Base-by-base conservation (phyloP, 805 yeast genomes). In the Schwanniomyces vanrijiae region DNA sequence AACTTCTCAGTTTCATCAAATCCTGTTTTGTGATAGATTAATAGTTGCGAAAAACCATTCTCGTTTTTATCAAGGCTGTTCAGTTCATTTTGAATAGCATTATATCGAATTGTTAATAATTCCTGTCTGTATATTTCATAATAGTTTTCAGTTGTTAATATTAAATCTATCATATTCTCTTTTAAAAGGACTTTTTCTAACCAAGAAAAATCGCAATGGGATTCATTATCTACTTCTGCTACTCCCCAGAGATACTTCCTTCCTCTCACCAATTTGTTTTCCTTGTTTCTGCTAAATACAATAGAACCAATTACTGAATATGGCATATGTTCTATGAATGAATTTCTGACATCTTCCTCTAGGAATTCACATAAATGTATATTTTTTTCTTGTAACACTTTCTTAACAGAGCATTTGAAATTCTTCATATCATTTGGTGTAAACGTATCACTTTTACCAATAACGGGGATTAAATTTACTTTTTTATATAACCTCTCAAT, bases 231-330 rank as follows among this genome's bases (percentile, higher is more conserved):
- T 35, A 88, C 86, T 60, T 90, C 96, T 11, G 88, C 88, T 19
- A 80, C 65, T 0, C 97, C 97, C 97, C 97, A 91, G 14, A 72
- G 76, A 68, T 90, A 91, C 59, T 77, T 76, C 58, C 96, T 77
- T 14, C 94, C 96, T 52, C 86, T 75, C 24, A 87, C 87, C 3
- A 66, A 50, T 26, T 75, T 66, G 8, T 83, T 61, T 7, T 55
- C 57, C 1, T 53, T 38, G 19, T 56, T 55, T n/a, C 37, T 42
- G 49, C 54, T 48, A 11, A 43, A 34, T 9, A 76, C 74, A 51
- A 76, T 83, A 2, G 95, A 81, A 18, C 90, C 86, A 50, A 91
- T 81, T 2, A 90, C 71, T 2, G 89, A 74, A 62, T 77, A 90
- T 0, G 97, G 97, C 55, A 81, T 77, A 33, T 74, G 70, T 5